Evolutionary conservation across 768 basidiomycete species (phyloP).

Genomic region (Tylopilus sp.): DNA sequence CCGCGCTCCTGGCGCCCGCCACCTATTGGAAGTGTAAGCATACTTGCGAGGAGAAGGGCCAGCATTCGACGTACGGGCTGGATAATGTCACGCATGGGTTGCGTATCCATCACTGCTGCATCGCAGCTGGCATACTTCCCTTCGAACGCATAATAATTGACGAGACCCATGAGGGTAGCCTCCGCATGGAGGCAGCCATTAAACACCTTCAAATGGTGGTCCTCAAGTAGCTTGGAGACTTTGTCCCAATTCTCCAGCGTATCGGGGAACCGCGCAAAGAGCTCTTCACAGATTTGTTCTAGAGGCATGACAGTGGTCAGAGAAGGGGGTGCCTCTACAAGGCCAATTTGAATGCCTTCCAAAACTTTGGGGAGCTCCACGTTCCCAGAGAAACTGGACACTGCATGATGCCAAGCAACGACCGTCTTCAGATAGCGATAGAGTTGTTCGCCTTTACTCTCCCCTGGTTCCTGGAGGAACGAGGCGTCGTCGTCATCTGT

Average conservation of each 20-base stretch:
- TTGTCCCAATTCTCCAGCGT: neutral
- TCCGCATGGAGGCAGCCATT: neutral
- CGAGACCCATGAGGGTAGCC: neutral
- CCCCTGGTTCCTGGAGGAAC: neutral
- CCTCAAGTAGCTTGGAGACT: neutral
- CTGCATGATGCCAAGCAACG: neutral
- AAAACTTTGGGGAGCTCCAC: neutral
- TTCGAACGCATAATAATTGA: neutral
- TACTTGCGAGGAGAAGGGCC: too few species aligned
- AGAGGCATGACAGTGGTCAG: neutral
- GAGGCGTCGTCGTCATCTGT: neutral
- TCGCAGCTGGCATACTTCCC: neutral
- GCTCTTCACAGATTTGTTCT: neutral
- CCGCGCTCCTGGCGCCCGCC: neutral
- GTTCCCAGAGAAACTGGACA: neutral
- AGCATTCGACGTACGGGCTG: neutral
- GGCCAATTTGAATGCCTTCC: neutral
- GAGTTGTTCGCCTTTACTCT: neutral
- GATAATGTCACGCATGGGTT: neutral
- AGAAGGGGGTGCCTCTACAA: neutral
- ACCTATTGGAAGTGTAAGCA: neutral
- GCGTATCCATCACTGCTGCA: neutral
- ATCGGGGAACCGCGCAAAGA: neutral
- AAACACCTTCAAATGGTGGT: neutral
- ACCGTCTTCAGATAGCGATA: neutral